A percentile compares a stretch with the other conserved stretches of the same genome.
phyloP scores from a whole-genome alignment of 257 asterid species.

The Solanum chaucha region DNA sequence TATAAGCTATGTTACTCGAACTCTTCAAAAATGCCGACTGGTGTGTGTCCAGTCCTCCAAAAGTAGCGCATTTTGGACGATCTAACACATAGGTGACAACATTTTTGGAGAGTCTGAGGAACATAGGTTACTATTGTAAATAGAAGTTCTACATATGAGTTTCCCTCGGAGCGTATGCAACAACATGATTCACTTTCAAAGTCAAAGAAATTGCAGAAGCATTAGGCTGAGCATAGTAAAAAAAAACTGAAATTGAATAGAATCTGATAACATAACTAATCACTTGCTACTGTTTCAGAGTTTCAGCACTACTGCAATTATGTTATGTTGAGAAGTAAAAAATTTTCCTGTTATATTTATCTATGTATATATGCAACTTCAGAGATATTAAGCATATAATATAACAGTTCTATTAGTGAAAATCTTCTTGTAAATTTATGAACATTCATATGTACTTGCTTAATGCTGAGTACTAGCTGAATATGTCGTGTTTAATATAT shows the following conservation, averaged over 20 bases:
- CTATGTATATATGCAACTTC: background rate
- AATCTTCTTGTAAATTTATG: background rate
- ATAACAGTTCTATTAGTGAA: background rate
- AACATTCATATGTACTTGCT: background rate
- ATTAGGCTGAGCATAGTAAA: background rate
- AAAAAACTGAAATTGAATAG: background rate
- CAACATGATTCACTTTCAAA: background rate
- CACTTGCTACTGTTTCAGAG: background rate
- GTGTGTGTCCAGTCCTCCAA: background rate
- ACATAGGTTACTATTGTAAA: background rate
- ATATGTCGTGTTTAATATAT: background rate
- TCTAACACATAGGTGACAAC: background rate
- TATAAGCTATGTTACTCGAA: background rate
- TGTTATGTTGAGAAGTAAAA: no score
- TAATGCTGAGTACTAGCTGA: background rate
- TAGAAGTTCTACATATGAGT: background rate
- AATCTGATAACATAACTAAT: no score
- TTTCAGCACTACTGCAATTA: background rate
- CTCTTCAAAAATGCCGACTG: background rate
- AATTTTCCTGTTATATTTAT: background rate
- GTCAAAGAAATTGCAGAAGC: background rate
- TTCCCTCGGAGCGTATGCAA: background rate
- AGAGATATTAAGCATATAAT: background rate
- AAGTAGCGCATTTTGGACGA: background rate
- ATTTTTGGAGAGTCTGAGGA: background rate